Base-by-base conservation (phyloP, 2,329 filamentous ascomycete species). In the Xylaria sp. region DNA sequence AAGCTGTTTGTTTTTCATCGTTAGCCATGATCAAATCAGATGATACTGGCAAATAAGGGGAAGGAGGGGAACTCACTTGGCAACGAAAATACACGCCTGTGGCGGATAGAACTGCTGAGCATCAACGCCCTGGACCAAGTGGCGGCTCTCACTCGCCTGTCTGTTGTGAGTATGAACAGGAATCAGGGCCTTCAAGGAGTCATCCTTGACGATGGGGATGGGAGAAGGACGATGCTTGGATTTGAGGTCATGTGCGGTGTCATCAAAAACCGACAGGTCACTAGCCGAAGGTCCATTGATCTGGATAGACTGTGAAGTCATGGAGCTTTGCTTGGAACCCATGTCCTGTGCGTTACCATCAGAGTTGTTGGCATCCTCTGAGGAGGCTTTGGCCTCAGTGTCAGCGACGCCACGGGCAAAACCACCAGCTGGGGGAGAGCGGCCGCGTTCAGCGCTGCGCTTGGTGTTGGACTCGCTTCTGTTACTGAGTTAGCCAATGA, bases 31-130 rank as follows among this genome's bases (percentile, higher is more conserved):
- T 48, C 9, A 30, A 49, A 39, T 48, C 42, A 16, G 11, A 35
- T 51, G 30, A 60, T 57, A 46, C 48, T 55, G 18, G 35, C 1
- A 5, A 16, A 54, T 37, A 7, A 10, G 30, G 10, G 76, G 16
- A 30, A 0, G 2, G n/a, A 54, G 37, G 8, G 9, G 30, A 10
- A 76, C 82, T 76, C 77, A 87, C 85, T 88, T 88, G 37, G 85
- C 85, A 44, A 86, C 83, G 66, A 88, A 88, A 42, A 87, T 77
- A 67, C 85, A 87, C 46, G 81, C 80, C 6, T 77, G 78, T 0
- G 83, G 76, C 0, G 82, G 79, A 56, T 82, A 83, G 42, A 79
- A 72, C 0, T 73, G 72, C 67, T 85, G 83, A 2, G 81, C 79
- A 65, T 84, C 80, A 2, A 78, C 70, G 8, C 68, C 67, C n/a